Percentiles rank a stretch among this genome's conserved stretches.
phyloP scores from a whole-genome alignment of 495 filamentous ascomycete genomes.

The Hyphodiscus hymeniophilus region DNA sequence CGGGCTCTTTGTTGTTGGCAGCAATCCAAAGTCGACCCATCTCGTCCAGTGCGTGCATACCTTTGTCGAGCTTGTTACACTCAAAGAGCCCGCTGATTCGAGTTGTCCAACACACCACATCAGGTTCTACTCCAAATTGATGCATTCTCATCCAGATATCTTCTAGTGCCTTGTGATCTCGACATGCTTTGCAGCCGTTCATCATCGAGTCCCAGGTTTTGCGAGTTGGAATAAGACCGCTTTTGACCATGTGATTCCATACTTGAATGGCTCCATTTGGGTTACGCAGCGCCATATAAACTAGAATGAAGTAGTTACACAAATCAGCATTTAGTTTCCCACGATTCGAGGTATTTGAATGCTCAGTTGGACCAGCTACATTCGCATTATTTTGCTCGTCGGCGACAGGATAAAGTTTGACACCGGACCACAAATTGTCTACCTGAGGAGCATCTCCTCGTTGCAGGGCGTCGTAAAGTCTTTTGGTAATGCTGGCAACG shows the following conservation, averaged over 20 bases:
- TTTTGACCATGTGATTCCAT: slow-evolving; percentile 48
- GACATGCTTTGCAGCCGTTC: slow-evolving; percentile 40
- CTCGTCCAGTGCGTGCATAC: slow-evolving; percentile 48
- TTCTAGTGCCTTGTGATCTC: slow-evolving; percentile 42
- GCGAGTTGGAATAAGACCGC: slow-evolving; percentile 41
- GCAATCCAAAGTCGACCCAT: slow-evolving; percentile 48
- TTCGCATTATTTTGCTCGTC: neutral
- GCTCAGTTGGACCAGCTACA: neutral
- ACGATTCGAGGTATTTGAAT: neutral
- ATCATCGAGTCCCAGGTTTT: slow-evolving; percentile 59
- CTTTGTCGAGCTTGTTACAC: slow-evolving; percentile 34
- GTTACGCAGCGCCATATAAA: slow-evolving; percentile 40
- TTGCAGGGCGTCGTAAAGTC: slow-evolving; percentile 13
- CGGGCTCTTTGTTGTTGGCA: slow-evolving; percentile 16
- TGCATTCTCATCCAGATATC: slow-evolving; percentile 51
- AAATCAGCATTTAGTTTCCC: slow-evolving; percentile 23
- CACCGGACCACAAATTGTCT: slow-evolving; percentile 16
- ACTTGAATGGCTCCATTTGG: slow-evolving; percentile 43
- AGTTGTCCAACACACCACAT: slow-evolving; percentile 50
- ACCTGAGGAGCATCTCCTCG: slow-evolving; percentile 6
- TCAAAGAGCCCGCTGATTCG: slow-evolving; percentile 52
- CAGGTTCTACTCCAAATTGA: slow-evolving; percentile 41
- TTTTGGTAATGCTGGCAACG: slow-evolving; percentile 5
- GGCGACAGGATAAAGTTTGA: slow-evolving; percentile 4
- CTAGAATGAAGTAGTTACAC: slow-evolving; percentile 47